Percentiles rank a stretch among this genome's conserved stretches.
phyloP scores from a whole-genome alignment of 2,329 filamentous ascomycete genomes.

The Leptographium wingfieldii region DNA sequence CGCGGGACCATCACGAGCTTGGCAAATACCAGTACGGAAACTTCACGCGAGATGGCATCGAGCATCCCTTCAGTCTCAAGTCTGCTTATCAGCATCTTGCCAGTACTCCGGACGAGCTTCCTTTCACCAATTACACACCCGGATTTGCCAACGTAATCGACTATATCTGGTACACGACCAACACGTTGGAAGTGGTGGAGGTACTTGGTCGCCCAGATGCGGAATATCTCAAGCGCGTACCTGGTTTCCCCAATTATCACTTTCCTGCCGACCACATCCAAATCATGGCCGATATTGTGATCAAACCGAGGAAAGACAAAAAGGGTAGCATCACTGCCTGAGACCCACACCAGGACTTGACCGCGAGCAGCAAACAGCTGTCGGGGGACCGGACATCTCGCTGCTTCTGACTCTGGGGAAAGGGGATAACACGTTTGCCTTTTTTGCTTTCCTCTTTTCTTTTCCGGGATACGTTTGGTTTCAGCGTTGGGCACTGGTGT shows the following conservation, averaged over 20 bases:
- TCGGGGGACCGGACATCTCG: background rate
- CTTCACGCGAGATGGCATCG: constrained; percentile 84
- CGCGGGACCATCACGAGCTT: constrained; percentile 69
- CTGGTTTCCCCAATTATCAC: constrained; percentile 87
- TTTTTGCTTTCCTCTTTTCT: background rate
- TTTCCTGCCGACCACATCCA: constrained; percentile 90
- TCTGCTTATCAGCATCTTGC: constrained; percentile 77
- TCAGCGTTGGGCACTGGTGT: constrained; percentile 6
- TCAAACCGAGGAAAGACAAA: constrained; percentile 78
- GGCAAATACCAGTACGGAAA: constrained; percentile 76
- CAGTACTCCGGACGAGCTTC: constrained; percentile 70
- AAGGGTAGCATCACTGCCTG: constrained; percentile 28
- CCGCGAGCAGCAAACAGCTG: background rate
- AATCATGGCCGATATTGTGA: constrained; percentile 76
- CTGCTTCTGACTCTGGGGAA: background rate
- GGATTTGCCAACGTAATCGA: constrained; percentile 88
- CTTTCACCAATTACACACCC: constrained; percentile 94
- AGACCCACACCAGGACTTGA: background rate
- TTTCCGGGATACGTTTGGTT: constrained; percentile 4
- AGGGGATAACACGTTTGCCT: background rate
- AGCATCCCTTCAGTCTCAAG: constrained; percentile 86
- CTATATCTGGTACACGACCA: constrained; percentile 96
- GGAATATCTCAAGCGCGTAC: constrained; percentile 72
- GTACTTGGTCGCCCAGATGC: constrained; percentile 78
- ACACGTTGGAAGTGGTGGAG: constrained; percentile 70